These are phyloP conservation scores for Mycena citricolor DNA, from an alignment of 1,284 basidiomycete species.

Conservation along the genomic window DNA sequence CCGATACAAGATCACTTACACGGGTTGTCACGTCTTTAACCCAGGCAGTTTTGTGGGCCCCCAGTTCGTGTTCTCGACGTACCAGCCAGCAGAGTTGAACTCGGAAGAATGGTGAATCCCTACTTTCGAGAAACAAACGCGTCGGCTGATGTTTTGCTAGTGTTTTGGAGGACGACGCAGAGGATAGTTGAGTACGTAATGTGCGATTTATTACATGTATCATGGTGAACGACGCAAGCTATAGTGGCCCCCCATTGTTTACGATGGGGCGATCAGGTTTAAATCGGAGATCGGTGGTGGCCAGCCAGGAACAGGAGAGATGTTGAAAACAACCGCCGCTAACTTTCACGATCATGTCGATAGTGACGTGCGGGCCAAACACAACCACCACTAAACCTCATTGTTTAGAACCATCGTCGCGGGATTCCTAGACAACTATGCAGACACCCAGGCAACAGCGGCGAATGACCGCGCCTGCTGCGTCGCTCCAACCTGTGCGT, in stretches of 20 bases:
- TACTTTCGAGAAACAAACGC: conserved; percentile 20
- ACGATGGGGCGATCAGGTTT: too few species aligned
- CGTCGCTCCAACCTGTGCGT: conserved; percentile 30
- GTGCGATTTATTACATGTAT: neutral
- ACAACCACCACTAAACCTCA: too few species aligned
- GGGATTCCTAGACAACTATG: too few species aligned
- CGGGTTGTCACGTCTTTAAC: conserved; percentile 98
- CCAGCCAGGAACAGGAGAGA: too few species aligned
- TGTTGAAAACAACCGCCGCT: too few species aligned
- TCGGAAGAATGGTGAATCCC: conserved; percentile 70
- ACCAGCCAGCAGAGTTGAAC: conserved; percentile 74
- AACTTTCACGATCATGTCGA: too few species aligned
- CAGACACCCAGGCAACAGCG: conserved; percentile 34
- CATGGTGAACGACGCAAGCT: too few species aligned
- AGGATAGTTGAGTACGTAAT: neutral
- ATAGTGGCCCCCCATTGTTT: too few species aligned
- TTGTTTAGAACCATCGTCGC: too few species aligned
- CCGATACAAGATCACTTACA: conserved; percentile 94
- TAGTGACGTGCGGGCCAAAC: too few species aligned
- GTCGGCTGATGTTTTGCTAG: conserved; percentile 7
- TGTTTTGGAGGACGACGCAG: conserved; percentile 19
- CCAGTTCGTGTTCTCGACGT: conserved; percentile 83
- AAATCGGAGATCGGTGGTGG: too few species aligned
- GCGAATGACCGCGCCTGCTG: conserved; percentile 36
- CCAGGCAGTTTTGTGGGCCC: conserved; percentile 83